These are phyloP conservation scores for Claviceps fusiformis DNA, from an alignment of 2,329 filamentous ascomycete species.

Conservation along the genomic window DNA sequence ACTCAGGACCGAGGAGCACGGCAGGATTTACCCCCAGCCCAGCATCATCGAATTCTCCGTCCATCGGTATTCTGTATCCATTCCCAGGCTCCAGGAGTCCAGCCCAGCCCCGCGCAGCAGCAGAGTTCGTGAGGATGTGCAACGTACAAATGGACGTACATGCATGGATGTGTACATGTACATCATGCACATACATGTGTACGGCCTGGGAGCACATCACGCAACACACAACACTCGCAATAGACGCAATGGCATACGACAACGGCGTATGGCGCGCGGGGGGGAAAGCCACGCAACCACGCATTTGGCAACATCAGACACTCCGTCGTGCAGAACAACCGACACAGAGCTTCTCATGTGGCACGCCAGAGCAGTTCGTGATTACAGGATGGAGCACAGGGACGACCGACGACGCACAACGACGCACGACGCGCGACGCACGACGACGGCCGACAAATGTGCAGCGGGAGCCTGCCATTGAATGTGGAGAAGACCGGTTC, in stretches of 20 bases:
- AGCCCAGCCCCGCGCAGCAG: neutral
- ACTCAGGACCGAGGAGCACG: neutral
- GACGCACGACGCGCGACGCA: neutral
- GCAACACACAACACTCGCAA: neutral
- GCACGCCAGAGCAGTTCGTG: neutral
- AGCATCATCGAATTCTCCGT: neutral
- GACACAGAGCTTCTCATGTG: neutral
- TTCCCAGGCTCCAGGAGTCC: too few relatives aligned
- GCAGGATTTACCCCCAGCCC: neutral
- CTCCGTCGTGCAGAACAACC: neutral
- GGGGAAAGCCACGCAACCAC: neutral
- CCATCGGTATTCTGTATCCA: neutral
- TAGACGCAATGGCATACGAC: neutral
- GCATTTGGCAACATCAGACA: neutral
- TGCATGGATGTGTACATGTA: neutral
- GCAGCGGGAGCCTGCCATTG: neutral
- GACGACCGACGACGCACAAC: neutral
- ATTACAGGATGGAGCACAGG: neutral
- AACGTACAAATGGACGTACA: neutral
- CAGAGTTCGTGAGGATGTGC: neutral
- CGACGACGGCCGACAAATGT: neutral
- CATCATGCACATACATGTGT: neutral
- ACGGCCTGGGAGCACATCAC: neutral
- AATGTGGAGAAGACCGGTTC: conserved; percentile 4
- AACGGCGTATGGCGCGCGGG: neutral